phyloP scores from a whole-genome alignment of 306 rosid species.

The Casuarina glauca region DNA sequence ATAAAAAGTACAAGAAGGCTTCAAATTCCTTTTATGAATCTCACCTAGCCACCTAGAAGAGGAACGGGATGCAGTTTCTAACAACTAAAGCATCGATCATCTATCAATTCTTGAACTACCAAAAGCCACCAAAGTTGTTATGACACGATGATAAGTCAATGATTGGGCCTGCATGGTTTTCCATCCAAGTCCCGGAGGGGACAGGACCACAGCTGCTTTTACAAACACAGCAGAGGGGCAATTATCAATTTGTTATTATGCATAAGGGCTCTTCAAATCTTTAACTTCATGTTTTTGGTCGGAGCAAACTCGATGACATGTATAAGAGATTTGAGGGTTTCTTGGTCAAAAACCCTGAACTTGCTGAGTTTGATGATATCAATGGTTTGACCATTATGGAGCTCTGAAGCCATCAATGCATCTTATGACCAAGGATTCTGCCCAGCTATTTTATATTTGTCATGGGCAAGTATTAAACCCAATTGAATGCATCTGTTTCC shows the following conservation, averaged over 20 bases:
- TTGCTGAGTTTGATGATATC: not conserved
- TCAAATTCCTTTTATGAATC: not conserved
- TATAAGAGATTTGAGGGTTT: not conserved
- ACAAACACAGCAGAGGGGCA: not conserved
- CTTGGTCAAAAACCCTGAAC: not conserved
- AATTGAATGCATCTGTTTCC: conserved; percentile 9
- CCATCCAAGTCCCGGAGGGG: not conserved
- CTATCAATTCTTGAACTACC: not conserved
- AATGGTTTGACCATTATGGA: not conserved
- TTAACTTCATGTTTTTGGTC: not conserved
- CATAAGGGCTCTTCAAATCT: not conserved
- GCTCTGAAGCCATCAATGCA: not conserved
- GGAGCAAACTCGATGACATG: too few species aligned
- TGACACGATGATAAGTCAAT: not conserved
- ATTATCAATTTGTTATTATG: not conserved
- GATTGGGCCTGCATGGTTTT: not conserved
- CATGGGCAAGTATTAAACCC: too few species aligned
- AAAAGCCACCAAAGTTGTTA: not conserved
- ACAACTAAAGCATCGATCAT: not conserved
- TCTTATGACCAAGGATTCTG: not conserved
- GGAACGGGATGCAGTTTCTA: not conserved
- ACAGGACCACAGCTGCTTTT: not conserved
- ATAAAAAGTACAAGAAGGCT: not conserved
- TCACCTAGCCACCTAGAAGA: not conserved
- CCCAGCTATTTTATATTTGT: too few species aligned